Conservation (phyloP, 148 eudicot genomes). For the Cornus florida region DNA sequence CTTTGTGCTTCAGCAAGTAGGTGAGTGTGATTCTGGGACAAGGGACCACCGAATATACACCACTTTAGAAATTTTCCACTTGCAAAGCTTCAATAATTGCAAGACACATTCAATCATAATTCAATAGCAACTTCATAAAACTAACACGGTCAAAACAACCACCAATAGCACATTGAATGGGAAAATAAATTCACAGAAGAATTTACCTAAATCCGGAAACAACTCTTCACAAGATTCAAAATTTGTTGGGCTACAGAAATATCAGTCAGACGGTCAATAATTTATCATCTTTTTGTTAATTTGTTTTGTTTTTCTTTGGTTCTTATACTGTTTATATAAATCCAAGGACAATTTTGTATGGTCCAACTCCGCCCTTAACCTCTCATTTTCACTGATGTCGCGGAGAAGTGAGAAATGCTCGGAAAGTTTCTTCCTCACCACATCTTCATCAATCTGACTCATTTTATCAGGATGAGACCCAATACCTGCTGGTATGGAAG, state of each 20-base stretch:
- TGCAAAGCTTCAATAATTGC: too few species aligned
- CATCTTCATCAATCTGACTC: conserved; percentile 44
- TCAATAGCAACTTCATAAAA: not conserved
- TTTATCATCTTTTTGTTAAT: conserved; percentile 9
- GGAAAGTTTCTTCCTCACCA: conserved; percentile 59
- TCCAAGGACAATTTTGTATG: conserved; percentile 39
- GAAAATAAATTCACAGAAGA: not conserved
- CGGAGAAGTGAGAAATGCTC: conserved; percentile 57
- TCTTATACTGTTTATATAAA: conserved; percentile 56
- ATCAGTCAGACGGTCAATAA: not conserved
- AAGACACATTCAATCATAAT: too few species aligned
- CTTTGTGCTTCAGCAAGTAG: too few species aligned
- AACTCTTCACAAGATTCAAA: conserved; percentile 9
- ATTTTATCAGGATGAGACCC: conserved; percentile 7
- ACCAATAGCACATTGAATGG: not conserved
- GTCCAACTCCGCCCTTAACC: conserved; percentile 58
- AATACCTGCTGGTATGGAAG: conserved; percentile 15
- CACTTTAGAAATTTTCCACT: too few species aligned
- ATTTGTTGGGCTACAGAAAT: not conserved
- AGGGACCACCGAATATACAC: not conserved
- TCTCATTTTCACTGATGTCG: conserved; percentile 61
- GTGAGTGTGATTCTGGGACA: too few species aligned
- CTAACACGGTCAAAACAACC: not conserved
- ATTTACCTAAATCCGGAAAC: not conserved
- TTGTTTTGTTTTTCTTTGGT: conserved; percentile 28